Conservation (phyloP, 2,329 filamentous ascomycete genomes). For the Colletotrichum liaoningense region DNA sequence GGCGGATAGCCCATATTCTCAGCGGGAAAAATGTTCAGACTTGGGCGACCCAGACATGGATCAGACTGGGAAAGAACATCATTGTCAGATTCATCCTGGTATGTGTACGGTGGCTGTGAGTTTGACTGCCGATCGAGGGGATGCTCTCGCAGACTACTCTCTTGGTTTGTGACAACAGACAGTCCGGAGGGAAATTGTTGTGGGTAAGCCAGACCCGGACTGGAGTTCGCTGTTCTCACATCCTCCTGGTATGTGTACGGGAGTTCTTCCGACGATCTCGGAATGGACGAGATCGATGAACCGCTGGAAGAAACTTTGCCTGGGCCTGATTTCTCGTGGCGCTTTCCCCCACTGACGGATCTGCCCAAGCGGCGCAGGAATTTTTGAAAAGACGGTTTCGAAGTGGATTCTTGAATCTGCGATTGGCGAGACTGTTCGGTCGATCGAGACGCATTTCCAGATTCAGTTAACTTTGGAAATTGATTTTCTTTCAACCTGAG, state of each 20-base stretch:
- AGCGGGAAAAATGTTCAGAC: conserved; percentile 39
- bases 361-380: neutral
- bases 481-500: neutral
- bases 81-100: neutral
- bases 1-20: conserved; percentile 1
- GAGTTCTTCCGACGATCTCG: neutral
- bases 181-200: conserved; percentile 43
- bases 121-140: conserved; percentile 37
- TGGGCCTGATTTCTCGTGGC: neutral
- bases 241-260: conserved; percentile 31
- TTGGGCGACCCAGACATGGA: neutral
- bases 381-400: neutral
- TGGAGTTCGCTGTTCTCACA: conserved; percentile 46
- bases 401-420: neutral
- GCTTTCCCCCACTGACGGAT: neutral
- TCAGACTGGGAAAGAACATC: conserved; percentile 20
- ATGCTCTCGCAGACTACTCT: conserved; percentile 7
- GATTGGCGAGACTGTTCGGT: neutral
- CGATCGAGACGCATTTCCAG: too few species aligned
- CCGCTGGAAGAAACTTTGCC: neutral
- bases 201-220: conserved; percentile 40
- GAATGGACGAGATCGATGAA: neutral
- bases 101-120: neutral
- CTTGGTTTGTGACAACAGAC: conserved; percentile 24
- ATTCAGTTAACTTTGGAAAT: neutral